phyloP scores from a whole-genome alignment of 495 filamentous ascomycete genomes.

The Penicillium subrubescens region DNA sequence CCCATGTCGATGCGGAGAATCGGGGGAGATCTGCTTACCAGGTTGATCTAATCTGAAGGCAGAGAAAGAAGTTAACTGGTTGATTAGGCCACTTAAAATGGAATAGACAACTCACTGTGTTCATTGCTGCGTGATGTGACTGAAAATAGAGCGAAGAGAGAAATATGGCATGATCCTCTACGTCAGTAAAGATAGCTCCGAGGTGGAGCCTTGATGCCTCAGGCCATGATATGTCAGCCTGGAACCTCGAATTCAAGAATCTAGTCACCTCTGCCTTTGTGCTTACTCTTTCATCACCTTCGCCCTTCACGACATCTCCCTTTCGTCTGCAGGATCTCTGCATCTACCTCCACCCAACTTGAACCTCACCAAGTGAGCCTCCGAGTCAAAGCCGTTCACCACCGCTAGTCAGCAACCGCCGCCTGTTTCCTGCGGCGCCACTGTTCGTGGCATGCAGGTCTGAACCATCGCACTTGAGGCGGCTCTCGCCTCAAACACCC shows the following conservation, averaged over 20 bases:
- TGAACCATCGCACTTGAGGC: constrained; percentile 21
- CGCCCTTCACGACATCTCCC: not conserved
- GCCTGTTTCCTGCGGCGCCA: constrained; percentile 20
- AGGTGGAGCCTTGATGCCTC: constrained; percentile 21
- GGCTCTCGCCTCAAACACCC: constrained; percentile 16
- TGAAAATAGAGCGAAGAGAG: constrained; percentile 10
- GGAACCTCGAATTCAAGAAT: not conserved
- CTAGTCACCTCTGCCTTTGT: not conserved
- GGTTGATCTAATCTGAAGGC: constrained; percentile 53
- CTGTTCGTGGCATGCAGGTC: constrained; percentile 27
- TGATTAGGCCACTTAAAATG: not conserved
- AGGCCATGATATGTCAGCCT: constrained; percentile 21
- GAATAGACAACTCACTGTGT: constrained; percentile 39
- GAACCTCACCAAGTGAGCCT: not conserved
- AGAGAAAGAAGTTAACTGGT: constrained; percentile 2
- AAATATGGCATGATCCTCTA: constrained; percentile 25
- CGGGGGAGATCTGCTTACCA: constrained; percentile 41
- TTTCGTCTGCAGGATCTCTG: not conserved
- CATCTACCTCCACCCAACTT: not conserved
- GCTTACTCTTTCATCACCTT: not conserved
- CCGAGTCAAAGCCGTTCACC: not conserved
- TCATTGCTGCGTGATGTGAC: constrained; percentile 37
- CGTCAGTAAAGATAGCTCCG: constrained; percentile 5
- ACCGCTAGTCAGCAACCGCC: constrained; percentile 6
- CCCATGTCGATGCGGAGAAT: constrained; percentile 1